A percentile compares a stretch with the other conserved stretches of the same genome.
Evolutionary conservation across 148 eudicot genomes (phyloP).

Genomic region (Drosera capensis): DNA sequence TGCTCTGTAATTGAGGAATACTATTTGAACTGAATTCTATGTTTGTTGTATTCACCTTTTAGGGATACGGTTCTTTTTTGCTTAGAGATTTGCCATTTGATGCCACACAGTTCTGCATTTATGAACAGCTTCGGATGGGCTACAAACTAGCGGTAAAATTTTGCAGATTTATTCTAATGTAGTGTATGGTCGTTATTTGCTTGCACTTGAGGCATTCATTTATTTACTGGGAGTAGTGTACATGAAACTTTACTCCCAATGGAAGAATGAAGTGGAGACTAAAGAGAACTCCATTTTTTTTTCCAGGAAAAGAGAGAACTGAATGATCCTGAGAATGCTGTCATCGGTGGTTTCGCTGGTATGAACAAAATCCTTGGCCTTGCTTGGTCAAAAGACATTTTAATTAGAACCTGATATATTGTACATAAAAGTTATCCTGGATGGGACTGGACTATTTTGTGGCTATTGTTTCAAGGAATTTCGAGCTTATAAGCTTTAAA

Average conservation of each 20-base stretch:
- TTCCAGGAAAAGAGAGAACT: conserved; percentile 67
- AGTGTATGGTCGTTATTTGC: not conserved
- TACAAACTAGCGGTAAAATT: conserved; percentile 69
- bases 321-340: conserved; percentile 73
- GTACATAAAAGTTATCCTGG: not conserved
- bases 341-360: conserved; percentile 91
- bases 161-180: not conserved
- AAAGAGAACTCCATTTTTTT: not conserved
- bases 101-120: conserved; percentile 80
- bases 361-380: conserved; percentile 2
- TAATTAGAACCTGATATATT: not conserved
- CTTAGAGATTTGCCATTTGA: conserved; percentile 88
- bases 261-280: not conserved
- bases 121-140: conserved; percentile 83
- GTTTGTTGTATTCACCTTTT: not conserved
- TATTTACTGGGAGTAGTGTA: not conserved
- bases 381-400: not conserved
- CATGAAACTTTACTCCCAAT: not conserved
- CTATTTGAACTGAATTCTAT: not conserved
- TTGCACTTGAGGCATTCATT: not conserved
- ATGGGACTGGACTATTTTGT: too few species aligned
- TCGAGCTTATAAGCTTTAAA: too few species aligned
- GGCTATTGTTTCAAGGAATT: too few species aligned
- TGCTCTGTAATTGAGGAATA: not conserved
- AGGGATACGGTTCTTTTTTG: conserved; percentile 90